Percentiles rank a stretch among this genome's conserved stretches.
Evolutionary conservation across 345 rosid species (phyloP).

Genomic region (Syzygium aromaticum): DNA sequence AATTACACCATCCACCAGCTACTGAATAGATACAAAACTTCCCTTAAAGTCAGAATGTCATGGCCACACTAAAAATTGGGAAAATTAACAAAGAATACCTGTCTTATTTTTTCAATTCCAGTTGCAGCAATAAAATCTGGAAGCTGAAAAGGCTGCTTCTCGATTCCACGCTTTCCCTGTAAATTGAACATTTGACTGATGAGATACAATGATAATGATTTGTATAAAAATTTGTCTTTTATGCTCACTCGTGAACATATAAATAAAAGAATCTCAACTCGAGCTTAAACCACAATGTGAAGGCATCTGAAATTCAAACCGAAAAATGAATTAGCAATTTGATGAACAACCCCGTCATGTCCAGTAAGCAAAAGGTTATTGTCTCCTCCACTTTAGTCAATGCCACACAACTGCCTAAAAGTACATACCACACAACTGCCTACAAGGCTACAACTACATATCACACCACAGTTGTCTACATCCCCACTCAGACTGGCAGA

Average conservation of each 20-base stretch:
- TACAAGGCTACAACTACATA: neutral
- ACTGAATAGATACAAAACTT: neutral
- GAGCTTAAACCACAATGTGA: constrained; percentile 34
- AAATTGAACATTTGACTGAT: constrained; percentile 17
- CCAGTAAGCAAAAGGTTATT: neutral
- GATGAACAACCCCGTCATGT: constrained; percentile 9
- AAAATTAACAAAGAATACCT: constrained; percentile 37
- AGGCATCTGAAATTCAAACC: constrained; percentile 53
- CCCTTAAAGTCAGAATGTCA: neutral
- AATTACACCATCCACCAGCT: neutral
- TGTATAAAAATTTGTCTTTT: neutral
- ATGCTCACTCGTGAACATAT: constrained; percentile 1
- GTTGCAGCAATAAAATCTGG: constrained; percentile 99
- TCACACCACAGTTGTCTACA: constrained; percentile 11
- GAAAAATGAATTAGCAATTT: constrained; percentile 36
- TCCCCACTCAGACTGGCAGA: constrained; percentile 32
- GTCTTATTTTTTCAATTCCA: constrained; percentile 98
- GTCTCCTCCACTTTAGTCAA: constrained; percentile 2
- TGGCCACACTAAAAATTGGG: neutral
- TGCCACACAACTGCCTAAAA: neutral
- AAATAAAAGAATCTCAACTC: constrained; percentile 26
- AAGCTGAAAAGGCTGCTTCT: constrained; percentile 97
- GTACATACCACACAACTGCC: neutral
- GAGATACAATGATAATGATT: constrained; percentile 7
- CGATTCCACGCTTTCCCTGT: constrained; percentile 99